Evolutionary conservation across 331 rosid species (phyloP).

Genomic region (Malus hybrid): DNA sequence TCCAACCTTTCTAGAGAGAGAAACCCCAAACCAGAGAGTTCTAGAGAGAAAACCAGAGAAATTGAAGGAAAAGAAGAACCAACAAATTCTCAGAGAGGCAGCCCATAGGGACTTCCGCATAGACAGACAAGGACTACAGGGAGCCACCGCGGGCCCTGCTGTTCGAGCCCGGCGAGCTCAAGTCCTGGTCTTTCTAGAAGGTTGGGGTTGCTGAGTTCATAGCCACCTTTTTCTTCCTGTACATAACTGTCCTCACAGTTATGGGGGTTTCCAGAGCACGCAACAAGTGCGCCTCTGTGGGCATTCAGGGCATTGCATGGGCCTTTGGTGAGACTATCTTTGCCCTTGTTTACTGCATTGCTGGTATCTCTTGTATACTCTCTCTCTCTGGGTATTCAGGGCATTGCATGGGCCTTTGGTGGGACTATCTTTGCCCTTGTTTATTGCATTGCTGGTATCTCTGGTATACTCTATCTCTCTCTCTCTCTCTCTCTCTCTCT

Average conservation of each 20-base stretch:
- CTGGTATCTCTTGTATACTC: slow-evolving; percentile 33
- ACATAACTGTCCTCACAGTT: slow-evolving; percentile 35
- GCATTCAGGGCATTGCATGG: slow-evolving; percentile 41
- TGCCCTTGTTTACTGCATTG: slow-evolving; percentile 39
- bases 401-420: slow-evolving; percentile 48
- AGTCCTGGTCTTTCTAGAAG: slow-evolving; percentile 38
- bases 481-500: no score
- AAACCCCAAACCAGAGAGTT: background rate
- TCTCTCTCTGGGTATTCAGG: slow-evolving; percentile 28
- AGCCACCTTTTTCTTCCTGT: slow-evolving; percentile 34
- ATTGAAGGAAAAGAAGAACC: slow-evolving; percentile 40
- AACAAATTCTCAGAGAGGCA: slow-evolving; percentile 36
- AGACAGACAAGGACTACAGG: slow-evolving; percentile 38
- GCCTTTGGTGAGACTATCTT: slow-evolving; percentile 44
- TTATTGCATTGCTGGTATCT: slow-evolving; percentile 37
- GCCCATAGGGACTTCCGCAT: slow-evolving; percentile 36
- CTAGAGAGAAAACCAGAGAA: slow-evolving; percentile 5
- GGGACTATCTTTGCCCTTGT: slow-evolving; percentile 44
- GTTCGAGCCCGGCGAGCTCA: slow-evolving; percentile 36
- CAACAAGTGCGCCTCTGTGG: slow-evolving; percentile 32
- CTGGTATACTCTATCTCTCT: slow-evolving; percentile 12
- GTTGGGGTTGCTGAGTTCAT: slow-evolving; percentile 42
- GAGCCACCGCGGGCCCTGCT: slow-evolving; percentile 36
- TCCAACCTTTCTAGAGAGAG: background rate
- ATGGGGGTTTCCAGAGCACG: slow-evolving; percentile 22